Base-by-base conservation (phyloP, 441 rosid genomes). In the Corymbia citriodora region DNA sequence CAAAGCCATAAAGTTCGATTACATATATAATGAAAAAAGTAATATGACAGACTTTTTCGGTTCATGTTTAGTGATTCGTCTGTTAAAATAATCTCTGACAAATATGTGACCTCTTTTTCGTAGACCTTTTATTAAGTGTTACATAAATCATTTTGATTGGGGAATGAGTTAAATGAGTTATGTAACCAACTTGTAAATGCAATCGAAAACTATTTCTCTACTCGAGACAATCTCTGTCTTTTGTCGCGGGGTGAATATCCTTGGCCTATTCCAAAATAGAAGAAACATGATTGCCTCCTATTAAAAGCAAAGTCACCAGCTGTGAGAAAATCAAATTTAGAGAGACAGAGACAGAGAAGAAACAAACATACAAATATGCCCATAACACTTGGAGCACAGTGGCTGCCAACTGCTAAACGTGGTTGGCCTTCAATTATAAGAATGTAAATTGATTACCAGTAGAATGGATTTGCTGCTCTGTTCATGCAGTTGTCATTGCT, bases 311-410 rank as follows among this genome's bases (percentile, higher is more conserved):
- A 63, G 72, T 63, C 10, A 63, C 72, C 72, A 13, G 5, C 72
- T 29, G 31, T n/a, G 36, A 16, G 36, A 63, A 57, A 63, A 63
- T 63, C 72, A 63, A 53, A 53, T 15, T 53, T 40, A 40, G 45
- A 40, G 45, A 53, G 55, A 54, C 1, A 54, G 55, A 54, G 55
- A 16, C 21, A 21, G 55, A 54, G 55, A 17, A 17, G 55, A 33
- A 33, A 33, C 33, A 2, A 13, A 0, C 5, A 54, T 0, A 2
- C 17, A 15, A 16, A 54, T 5, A 16, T 54, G 19, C 3, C 8
- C 55, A 2, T 54, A 2, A 54, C 45, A 40, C 45, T 40, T 40
- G 45, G 6, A 40, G 45, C 45, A 1, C 63, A 27, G 29, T 57
- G 63, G 29, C 29, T 57, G 9, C 5, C 63, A 57, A 57, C 63